Evolutionary conservation across 108 stramenopile genomes (phyloP).

Genomic region (Mediolabrus comicus): DNA sequence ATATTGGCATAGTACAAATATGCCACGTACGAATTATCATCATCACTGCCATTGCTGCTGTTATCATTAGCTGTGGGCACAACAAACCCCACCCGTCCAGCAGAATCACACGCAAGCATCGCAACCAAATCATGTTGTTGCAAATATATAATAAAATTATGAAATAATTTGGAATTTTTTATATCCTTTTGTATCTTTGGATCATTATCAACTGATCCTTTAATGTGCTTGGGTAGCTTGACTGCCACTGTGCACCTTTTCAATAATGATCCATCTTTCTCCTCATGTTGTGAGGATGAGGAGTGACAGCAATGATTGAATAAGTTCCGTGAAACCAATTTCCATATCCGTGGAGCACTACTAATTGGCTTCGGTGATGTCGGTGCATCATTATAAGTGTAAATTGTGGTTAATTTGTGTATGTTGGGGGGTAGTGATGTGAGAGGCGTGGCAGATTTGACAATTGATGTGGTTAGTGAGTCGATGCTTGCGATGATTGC

Average conservation of each 20-base stretch:
- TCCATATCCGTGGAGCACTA: constrained; percentile 33
- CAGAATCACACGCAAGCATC: constrained; percentile 62
- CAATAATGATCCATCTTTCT: background rate
- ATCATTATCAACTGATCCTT: background rate
- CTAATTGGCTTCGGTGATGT: constrained; percentile 57
- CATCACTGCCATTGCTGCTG: background rate
- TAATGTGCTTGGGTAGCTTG: constrained; percentile 44
- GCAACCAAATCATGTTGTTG: constrained; percentile 45
- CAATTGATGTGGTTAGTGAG: constrained; percentile 17
- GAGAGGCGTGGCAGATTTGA: constrained; percentile 16
- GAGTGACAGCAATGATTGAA: constrained; percentile 27
- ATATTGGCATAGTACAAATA: constrained; percentile 28
- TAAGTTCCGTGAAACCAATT: constrained; percentile 21
- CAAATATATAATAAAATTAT: constrained; percentile 47
- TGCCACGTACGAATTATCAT: constrained; percentile 14
- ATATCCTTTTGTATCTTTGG: constrained; percentile 41
- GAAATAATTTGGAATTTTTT: constrained; percentile 58
- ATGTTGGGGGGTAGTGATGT: background rate
- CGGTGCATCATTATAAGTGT: constrained; percentile 73
- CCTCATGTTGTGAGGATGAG: background rate
- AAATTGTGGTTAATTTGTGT: constrained; percentile 42
- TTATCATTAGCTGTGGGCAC: constrained; percentile 26
- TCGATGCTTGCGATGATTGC: constrained; percentile 11
- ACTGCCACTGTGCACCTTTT: constrained; percentile 62
- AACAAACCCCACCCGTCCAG: constrained; percentile 64